Base-by-base conservation (phyloP, 345 rosid genomes). In the Limnanthes douglasii region DNA sequence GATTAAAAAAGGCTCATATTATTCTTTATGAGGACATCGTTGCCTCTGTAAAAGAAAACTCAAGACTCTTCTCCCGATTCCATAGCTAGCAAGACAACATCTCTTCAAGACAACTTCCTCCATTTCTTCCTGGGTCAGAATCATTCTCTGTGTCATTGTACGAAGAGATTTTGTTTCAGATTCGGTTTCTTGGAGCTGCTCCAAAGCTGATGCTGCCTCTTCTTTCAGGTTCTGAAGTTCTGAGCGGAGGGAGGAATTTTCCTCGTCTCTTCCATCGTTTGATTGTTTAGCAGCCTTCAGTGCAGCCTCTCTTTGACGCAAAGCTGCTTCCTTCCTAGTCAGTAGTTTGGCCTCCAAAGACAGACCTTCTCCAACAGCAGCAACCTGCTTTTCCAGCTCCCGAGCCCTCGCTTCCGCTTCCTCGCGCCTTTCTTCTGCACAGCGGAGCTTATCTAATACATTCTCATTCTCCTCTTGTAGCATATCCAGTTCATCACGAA, bases 381-480 rank as follows among this genome's bases (percentile, higher is more conserved):
- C 96, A 58, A 78, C 99, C 95, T 92, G 99, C 66, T 92, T 92
- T 66, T 92, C 99, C 23, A 92, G 93, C 68, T 81, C 96, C 61
- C 70, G 73, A 14, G 93, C 83, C 66, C 96, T 73, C 31, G 99
- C 81, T 55, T 81, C 96, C 14, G 83, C 78, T 61, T 85, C 96
- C 67, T 68, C 73, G 0, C 66, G 78, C 59, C 64, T 78, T 46
- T 75, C 94, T 68, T 92, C 96, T 11, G 78, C 86, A 31, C 11
- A 44, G 1, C 55, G 86, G 48, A 92, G 86, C 99, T 79, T 79
- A 15, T 75, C 71, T 29, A 75, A 53, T 43, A 75, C 53, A 40
- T 13, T 34, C 46, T 92, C 94, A 59, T 92, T 81, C 71, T 92
- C 99, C 48, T 78, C 84, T 68, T 70, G 92, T 51, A 85, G 61